Conservation (phyloP, 306 rosid genomes). For the Cucumis sativus region DNA sequence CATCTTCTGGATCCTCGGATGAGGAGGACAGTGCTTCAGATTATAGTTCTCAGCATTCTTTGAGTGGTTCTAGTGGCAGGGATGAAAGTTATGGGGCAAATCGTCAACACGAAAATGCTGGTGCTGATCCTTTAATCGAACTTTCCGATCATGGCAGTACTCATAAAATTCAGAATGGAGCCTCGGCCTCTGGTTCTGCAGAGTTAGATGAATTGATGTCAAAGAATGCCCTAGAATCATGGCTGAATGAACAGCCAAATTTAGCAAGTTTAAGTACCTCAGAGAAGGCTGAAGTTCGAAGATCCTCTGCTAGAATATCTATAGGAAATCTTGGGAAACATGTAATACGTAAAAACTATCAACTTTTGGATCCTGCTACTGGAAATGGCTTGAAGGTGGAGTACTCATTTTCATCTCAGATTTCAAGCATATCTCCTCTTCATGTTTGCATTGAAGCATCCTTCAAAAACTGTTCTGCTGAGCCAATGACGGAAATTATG, state of each 20-base stretch:
- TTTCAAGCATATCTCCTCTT: slow-evolving; percentile 54
- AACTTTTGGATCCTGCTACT: slow-evolving; percentile 63
- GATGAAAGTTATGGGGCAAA: slow-evolving; percentile 31
- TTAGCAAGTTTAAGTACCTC: slow-evolving; percentile 34
- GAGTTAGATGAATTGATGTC: slow-evolving; percentile 63
- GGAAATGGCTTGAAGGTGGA: slow-evolving; percentile 88
- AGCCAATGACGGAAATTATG: slow-evolving; percentile 49
- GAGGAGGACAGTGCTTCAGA: slow-evolving; percentile 63
- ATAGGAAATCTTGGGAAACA: slow-evolving; percentile 54
- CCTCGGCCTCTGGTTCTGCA: slow-evolving; percentile 37
- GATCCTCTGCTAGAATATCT: slow-evolving; percentile 83
- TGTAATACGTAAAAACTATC: slow-evolving; percentile 53
- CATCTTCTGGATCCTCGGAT: slow-evolving; percentile 53
- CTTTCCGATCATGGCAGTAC: slow-evolving; percentile 50
- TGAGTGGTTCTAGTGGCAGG: slow-evolving; percentile 39
- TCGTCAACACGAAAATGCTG: slow-evolving; percentile 32
- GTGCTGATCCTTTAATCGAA: slow-evolving; percentile 54
- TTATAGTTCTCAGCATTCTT: slow-evolving; percentile 53
- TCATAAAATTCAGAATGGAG: slow-evolving; percentile 27
- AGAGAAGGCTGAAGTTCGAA: slow-evolving; percentile 27
- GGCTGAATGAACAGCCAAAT: slow-evolving; percentile 76
- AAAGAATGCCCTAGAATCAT: slow-evolving; percentile 69
- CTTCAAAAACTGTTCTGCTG: slow-evolving; percentile 68
- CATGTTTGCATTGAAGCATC: slow-evolving; percentile 62
- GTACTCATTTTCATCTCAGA: slow-evolving; percentile 71